Evolutionary conservation across 2,329 filamentous ascomycete species (phyloP).

Genomic region (Talaromyces sp.): DNA sequence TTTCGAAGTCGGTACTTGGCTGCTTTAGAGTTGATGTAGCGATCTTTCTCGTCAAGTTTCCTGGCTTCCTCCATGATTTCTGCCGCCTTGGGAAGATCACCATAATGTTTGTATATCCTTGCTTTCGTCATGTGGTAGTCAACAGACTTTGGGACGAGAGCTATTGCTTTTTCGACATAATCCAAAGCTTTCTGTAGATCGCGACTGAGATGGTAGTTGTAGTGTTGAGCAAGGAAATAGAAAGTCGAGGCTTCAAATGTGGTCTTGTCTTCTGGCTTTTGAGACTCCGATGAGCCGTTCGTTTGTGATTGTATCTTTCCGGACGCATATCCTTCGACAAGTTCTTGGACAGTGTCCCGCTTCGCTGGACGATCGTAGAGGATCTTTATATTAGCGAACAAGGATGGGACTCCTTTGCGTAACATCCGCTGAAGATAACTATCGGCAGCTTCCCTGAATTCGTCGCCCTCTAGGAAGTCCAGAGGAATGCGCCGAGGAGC

Average conservation of each 20-base stretch:
- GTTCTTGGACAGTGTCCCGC: slow-evolving; percentile 65
- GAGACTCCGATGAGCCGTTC: slow-evolving; percentile 46
- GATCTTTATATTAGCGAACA: slow-evolving; percentile 94
- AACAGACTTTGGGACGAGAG: slow-evolving; percentile 71
- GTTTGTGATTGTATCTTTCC: slow-evolving; percentile 45
- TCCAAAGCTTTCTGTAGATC: slow-evolving; percentile 75
- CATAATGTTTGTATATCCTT: slow-evolving; percentile 86
- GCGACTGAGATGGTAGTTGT: slow-evolving; percentile 85
- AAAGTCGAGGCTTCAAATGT: slow-evolving; percentile 70
- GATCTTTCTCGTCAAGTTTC: slow-evolving; percentile 78
- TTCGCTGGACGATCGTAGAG: slow-evolving; percentile 76
- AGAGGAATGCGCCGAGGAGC: slow-evolving; percentile 79
- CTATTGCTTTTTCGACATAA: slow-evolving; percentile 77
- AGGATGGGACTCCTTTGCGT: slow-evolving; percentile 87
- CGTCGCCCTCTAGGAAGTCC: slow-evolving; percentile 78
- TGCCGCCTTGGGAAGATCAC: slow-evolving; percentile 71
- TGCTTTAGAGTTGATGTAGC: slow-evolving; percentile 97
- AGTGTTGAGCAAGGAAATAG: slow-evolving; percentile 94
- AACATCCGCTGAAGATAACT: slow-evolving; percentile 78
- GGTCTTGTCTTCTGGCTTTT: slow-evolving; percentile 49
- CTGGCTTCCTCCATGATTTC: slow-evolving; percentile 85
- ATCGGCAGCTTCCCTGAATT: slow-evolving; percentile 73
- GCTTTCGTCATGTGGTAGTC: slow-evolving; percentile 96
- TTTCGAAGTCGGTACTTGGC: slow-evolving; percentile 95
- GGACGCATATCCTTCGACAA: slow-evolving; percentile 74